Percentiles rank a stretch among this genome's conserved stretches.
Conservation (phyloP, 331 rosid species). For the Quercus tomentella region DNA sequence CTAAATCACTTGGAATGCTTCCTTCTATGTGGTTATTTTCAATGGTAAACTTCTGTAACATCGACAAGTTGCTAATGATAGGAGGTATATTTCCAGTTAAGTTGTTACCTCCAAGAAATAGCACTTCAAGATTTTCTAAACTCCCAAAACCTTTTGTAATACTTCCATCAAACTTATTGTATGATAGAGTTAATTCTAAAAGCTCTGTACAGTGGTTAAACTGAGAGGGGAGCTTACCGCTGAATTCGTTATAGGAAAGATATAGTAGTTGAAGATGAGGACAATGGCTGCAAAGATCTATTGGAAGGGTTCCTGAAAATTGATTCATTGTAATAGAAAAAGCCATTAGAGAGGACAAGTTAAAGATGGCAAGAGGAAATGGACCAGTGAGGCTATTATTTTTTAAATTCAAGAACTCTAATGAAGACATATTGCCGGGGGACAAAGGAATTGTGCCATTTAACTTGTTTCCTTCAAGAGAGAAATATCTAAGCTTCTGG, state of each 20-base stretch:
- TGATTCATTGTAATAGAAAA: accelerated
- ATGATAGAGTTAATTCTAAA: too few relatives aligned
- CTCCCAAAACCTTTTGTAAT: not conserved
- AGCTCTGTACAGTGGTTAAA: not conserved
- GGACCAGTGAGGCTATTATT: not conserved
- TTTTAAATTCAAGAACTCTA: not conserved
- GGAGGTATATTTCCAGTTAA: not conserved
- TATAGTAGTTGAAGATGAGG: too few relatives aligned
- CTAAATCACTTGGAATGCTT: not conserved
- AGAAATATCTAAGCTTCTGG: not conserved
- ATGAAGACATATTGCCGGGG: not conserved
- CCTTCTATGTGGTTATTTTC: not conserved
- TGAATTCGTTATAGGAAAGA: too few relatives aligned
- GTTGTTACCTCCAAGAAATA: not conserved
- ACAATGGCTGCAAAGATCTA: too few relatives aligned
- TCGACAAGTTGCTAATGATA: not conserved
- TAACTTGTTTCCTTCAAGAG: not conserved
- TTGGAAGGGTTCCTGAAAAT: too few relatives aligned
- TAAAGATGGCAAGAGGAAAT: too few relatives aligned
- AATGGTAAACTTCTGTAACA: not conserved
- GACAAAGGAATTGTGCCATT: not conserved
- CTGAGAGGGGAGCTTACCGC: too few relatives aligned
- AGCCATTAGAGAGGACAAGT: too few relatives aligned
- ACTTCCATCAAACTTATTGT: not conserved
- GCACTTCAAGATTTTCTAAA: too few relatives aligned